Evolutionary conservation across 2,329 filamentous ascomycete species (phyloP), one percentile per base, ranked within the genome.

Genomic region (Alternaria longipes): DNA sequence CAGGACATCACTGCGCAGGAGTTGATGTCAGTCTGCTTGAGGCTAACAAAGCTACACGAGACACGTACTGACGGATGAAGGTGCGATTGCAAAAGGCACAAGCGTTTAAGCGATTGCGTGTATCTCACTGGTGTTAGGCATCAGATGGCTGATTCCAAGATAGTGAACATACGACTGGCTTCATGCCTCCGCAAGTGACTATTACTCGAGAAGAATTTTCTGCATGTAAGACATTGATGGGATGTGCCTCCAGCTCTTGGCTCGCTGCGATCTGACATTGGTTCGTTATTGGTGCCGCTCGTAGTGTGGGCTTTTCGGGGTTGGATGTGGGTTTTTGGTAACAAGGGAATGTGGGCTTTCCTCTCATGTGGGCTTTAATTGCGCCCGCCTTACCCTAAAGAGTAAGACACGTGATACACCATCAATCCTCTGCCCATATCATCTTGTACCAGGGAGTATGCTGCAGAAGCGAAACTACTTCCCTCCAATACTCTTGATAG

Each of bases 351-450:
- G 60, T 65, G 63, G 63, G 60, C 30, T 53, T 63, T 63, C 40
- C 41, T 41, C 36, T 42, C 20, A 45, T 54, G 60, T 66, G 60
- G 58, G 61, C 26, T 59, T 66, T 63, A 14, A 28, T 28, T 28
- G 61, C 36, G 3, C 8, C 20, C 42, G 22, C 54, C 34, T 49
- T 57, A 24, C 45, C 53, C 36, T 28, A 38, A 61, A 57, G 18
- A 47, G 54, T 20, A 20, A 20, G n/a, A 4, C 42, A 30, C 46
- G 54, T 53, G 34, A 44, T 16, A 3, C 12, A 24, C n/a, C 8
- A 20, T n/a, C 8, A 3, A 28, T 18, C 14, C 50, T 41, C 32
- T 12, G 8, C 8, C 20, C 32, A 50, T 50, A 18, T 8, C 11
- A 1, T 12, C 46, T 24, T 11, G 20, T 50, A n/a, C 24, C 30